Percentiles rank a stretch among this genome's conserved stretches.
These are phyloP conservation scores for Combretum micranthum DNA, from an alignment of 345 rosid species.

Conservation along the genomic window DNA sequence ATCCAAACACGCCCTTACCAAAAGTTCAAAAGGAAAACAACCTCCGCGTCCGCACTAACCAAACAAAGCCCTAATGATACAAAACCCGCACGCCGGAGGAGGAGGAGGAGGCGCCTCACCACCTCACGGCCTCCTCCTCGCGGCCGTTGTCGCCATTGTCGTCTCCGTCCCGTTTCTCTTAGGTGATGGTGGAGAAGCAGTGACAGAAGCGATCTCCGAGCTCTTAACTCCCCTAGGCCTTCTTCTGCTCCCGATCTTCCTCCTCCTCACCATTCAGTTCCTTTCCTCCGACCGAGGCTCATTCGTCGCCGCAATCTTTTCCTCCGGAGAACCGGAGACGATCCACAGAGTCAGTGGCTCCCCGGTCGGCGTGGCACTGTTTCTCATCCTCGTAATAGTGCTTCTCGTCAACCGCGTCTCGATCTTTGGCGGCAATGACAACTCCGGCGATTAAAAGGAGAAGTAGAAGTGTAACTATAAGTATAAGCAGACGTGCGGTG, in stretches of 20 bases:
- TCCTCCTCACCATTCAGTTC: constrained; percentile 73
- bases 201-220: constrained; percentile 67
- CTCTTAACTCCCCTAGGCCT: constrained; percentile 75
- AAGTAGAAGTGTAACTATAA: not conserved
- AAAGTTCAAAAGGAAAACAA: not conserved
- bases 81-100: constrained; percentile 14
- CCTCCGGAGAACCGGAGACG: constrained; percentile 58
- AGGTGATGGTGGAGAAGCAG: constrained; percentile 78
- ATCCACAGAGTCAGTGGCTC: constrained; percentile 72
- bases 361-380: constrained; percentile 64
- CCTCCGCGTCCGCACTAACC: not conserved
- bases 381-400: constrained; percentile 52
- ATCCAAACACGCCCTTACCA: too few species aligned
- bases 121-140: constrained; percentile 70
- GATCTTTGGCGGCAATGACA: constrained; percentile 75
- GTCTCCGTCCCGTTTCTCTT: constrained; percentile 56
- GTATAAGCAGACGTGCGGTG: not conserved
- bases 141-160: constrained; percentile 52
- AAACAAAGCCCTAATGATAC: too few species aligned
- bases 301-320: constrained; percentile 43
- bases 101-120: constrained; percentile 36
- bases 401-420: constrained; percentile 67
- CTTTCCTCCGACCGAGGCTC: constrained; percentile 80
- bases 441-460: constrained; percentile 32
- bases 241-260: constrained; percentile 58